Evolutionary conservation across 75 land plant genomes (phyloP), one percentile per base, ranked within the genome.

Genomic region (Pinus tabuliformis): DNA sequence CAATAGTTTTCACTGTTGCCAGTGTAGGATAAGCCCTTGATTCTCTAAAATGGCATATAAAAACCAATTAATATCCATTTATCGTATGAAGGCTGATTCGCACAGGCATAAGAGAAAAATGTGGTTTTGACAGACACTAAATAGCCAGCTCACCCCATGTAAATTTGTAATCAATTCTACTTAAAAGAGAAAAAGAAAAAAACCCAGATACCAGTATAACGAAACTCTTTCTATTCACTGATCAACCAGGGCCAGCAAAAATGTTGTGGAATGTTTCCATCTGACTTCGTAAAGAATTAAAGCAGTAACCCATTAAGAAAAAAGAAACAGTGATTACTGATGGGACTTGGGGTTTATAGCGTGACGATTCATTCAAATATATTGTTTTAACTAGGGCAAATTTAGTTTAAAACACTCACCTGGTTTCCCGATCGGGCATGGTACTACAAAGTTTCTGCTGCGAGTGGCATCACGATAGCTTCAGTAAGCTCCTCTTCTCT

Each of bases 401-500:
- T 2, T 24, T 4, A 33, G 6, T 37, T 3, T 33, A 39, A 37
- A 39, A 39, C 39, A 9, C 70, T 66, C 17, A 66, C 71, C 71
- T 66, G 45, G 15, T 39, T 6, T 66, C 49, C 15, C 21, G 70
- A 66, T 66, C 70, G 49, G 39, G 70, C 70, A 66, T 66, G n/a
- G 70, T 45, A 36, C 39, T 45, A 39, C 70, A 20, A 39, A 39
- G 21, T 45, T 49, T 66, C 70, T 39, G 70, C 70, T 39, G 70
- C 20, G 70, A 66, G 12, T 66, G 49, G 70, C 70, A 66, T 66
- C 70, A 39, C 21, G 6, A 66, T n/a, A 6, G 39, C 45, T 26
- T 61, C 11, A 66, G 16, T 17, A 39, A 36, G n/a, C 20, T 14
- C 49, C 70, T 39, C 49, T 37, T 11, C 21, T 42, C 70, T 37